Percentiles rank a stretch among this genome's conserved stretches.
These are phyloP conservation scores for Entomortierella lignicola DNA, from an alignment of 192 early-diverging fungal species.

Conservation along the genomic window DNA sequence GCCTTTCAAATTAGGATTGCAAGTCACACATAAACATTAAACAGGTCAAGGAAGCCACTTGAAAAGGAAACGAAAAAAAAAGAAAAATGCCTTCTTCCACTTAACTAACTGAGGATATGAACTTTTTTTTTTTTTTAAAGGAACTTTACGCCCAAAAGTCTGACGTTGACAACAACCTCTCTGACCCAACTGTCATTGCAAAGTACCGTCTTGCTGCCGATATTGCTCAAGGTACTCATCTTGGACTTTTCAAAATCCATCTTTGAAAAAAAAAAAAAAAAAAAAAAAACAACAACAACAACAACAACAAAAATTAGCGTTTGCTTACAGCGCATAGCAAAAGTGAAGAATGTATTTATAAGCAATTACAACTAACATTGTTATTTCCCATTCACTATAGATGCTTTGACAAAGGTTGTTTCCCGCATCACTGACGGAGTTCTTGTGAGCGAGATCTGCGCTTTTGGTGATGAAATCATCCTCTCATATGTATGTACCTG, in stretches of 20 bases:
- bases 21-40: no score
- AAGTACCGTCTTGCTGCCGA: slow-evolving; percentile 84
- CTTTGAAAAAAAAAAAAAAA: neutral
- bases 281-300: neutral
- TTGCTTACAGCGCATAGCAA: no score
- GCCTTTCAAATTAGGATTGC: no score
- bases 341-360: no score
- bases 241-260: neutral
- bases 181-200: slow-evolving; percentile 71
- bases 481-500: slow-evolving; percentile 60
- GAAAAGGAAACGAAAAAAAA: no score
- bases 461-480: slow-evolving; percentile 74
- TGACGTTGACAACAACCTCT: slow-evolving; percentile 72
- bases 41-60: no score
- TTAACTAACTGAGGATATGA: no score
- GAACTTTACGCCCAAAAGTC: slow-evolving; percentile 62
- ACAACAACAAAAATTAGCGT: no score
- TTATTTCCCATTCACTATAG: slow-evolving; percentile 28
- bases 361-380: neutral
- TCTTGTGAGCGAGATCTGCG: slow-evolving; percentile 72
- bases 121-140: no score
- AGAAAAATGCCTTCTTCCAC: no score
- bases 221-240: slow-evolving; percentile 75
- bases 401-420: slow-evolving; percentile 66
- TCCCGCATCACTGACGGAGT: slow-evolving; percentile 68